Percentiles rank a stretch among this genome's conserved stretches.
These are phyloP conservation scores for Furcasterigmium furcatum DNA, from an alignment of 2,329 filamentous ascomycete species.

Conservation along the genomic window DNA sequence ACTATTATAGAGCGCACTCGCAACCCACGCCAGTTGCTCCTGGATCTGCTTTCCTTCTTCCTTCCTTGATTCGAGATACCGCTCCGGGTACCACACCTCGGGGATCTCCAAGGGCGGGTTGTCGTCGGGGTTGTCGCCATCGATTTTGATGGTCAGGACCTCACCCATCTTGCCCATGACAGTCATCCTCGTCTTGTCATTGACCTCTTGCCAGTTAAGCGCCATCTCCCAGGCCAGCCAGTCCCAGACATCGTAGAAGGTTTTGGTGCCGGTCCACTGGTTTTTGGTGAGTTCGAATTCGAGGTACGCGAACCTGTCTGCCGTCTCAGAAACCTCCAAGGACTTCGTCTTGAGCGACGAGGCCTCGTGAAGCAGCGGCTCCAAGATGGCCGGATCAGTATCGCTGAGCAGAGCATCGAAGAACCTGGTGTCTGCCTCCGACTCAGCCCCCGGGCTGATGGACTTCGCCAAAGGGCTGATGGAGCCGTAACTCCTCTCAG, in stretches of 20 bases:
- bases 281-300: slow-evolving; percentile 33
- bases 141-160: slow-evolving; percentile 45
- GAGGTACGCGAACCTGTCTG: slow-evolving; percentile 36
- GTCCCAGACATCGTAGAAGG: slow-evolving; percentile 45
- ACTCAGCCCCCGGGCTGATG: slow-evolving; percentile 22
- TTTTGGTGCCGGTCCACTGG: slow-evolving; percentile 34
- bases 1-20: slow-evolving; percentile 15
- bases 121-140: slow-evolving; percentile 34
- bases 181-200: slow-evolving; percentile 35
- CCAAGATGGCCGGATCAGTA: slow-evolving; percentile 14
- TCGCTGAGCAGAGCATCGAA: slow-evolving; percentile 34
- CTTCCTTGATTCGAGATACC: slow-evolving; percentile 43
- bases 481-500: slow-evolving; percentile 57
- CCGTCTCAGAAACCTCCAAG: slow-evolving; percentile 21
- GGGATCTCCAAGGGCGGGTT: slow-evolving; percentile 46
- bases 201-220: slow-evolving; percentile 29
- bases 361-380: slow-evolving; percentile 25
- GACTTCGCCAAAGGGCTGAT: slow-evolving; percentile 42
- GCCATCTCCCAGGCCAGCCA: slow-evolving; percentile 44
- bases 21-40: slow-evolving; percentile 18
- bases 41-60: slow-evolving; percentile 44
- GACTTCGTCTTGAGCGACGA: slow-evolving; percentile 22
- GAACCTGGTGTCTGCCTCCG: slow-evolving; percentile 21
- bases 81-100: slow-evolving; percentile 48
- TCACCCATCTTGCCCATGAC: slow-evolving; percentile 44